These are phyloP conservation scores for Coniella lustricola DNA, from an alignment of 2,329 filamentous ascomycete genomes.

Conservation along the genomic window DNA sequence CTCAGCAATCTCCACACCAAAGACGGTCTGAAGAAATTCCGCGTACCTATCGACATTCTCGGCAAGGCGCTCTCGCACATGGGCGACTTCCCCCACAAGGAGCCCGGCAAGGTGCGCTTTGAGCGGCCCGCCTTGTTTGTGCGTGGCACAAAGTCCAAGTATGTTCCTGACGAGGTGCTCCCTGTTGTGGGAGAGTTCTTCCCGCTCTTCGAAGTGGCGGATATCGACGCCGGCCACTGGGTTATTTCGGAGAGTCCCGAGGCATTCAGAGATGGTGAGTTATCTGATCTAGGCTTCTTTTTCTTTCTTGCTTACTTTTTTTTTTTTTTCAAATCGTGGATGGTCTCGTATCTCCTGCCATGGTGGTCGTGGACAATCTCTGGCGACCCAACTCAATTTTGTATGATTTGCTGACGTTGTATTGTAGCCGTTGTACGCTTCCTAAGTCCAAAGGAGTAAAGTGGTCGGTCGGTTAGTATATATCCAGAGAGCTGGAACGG, in stretches of 20 bases:
- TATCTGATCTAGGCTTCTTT: not conserved
- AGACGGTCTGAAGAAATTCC: conserved; percentile 55
- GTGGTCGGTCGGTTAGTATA: too few relatives aligned
- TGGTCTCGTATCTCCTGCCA: too few relatives aligned
- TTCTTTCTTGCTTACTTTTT: not conserved
- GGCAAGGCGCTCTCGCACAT: conserved; percentile 63
- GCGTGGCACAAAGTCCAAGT: conserved; percentile 67
- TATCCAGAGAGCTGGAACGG: too few relatives aligned
- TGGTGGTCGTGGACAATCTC: too few relatives aligned
- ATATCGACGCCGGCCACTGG: conserved; percentile 80
- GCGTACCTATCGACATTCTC: conserved; percentile 69
- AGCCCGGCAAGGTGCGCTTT: conserved; percentile 62
- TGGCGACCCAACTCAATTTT: not conserved
- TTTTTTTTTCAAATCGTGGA: not conserved
- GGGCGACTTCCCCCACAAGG: conserved; percentile 81
- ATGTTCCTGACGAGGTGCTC: conserved; percentile 72
- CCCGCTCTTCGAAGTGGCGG: conserved; percentile 63
- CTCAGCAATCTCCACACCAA: conserved; percentile 72
- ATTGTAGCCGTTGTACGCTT: conserved; percentile 28
- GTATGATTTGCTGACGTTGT: not conserved
- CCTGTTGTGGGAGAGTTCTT: conserved; percentile 80
- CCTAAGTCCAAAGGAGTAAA: conserved; percentile 26
- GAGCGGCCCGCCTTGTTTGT: conserved; percentile 76
- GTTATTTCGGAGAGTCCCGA: conserved; percentile 83
- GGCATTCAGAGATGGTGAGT: conserved; percentile 64